Conservation (phyloP, 1,284 basidiomycete species). For the Apiotrichum sp. region DNA sequence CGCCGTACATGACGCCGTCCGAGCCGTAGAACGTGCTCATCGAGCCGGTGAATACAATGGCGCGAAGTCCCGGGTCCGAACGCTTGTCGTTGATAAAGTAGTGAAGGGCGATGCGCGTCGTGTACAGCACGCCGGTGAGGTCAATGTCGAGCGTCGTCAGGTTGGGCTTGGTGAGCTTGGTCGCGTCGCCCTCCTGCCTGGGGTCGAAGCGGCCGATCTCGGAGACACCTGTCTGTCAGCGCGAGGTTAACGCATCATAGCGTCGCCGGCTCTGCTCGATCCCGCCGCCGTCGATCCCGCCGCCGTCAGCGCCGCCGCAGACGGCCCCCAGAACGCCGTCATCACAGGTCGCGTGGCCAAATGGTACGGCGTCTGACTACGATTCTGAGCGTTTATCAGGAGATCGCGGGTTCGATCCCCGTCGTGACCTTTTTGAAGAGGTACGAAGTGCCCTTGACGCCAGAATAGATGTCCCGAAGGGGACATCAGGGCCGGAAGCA, state of each 20-base stretch:
- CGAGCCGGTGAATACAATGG: constrained; percentile 11
- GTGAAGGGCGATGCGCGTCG: constrained; percentile 15
- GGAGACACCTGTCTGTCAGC: constrained; percentile 2
- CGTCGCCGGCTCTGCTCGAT: neutral
- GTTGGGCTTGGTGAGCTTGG: constrained; percentile 14
- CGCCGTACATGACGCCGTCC: constrained; percentile 14
- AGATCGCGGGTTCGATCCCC: too few species aligned
- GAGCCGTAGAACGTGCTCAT: constrained; percentile 16
- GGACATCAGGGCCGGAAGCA: too few species aligned
- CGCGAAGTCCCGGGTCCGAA: constrained; percentile 5
- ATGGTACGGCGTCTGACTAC: too few species aligned
- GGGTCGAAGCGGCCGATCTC: constrained; percentile 16
- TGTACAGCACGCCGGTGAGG: constrained; percentile 16
- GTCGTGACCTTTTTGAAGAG: too few species aligned
- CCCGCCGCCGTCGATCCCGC: too few species aligned
- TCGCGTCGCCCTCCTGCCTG: neutral
- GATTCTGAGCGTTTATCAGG: too few species aligned
- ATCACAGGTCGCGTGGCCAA: too few species aligned
- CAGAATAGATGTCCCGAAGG: constrained; percentile 2
- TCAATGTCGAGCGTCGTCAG: constrained; percentile 18
- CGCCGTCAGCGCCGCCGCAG: constrained; percentile 5
- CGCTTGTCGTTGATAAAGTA: constrained; percentile 16
- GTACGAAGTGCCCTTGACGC: constrained; percentile 5
- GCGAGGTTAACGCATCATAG: constrained; percentile 14
- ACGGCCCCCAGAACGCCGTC: constrained; percentile 5